Conservation (phyloP, 23 red algal species). For the Gracilariopsis chorda region DNA sequence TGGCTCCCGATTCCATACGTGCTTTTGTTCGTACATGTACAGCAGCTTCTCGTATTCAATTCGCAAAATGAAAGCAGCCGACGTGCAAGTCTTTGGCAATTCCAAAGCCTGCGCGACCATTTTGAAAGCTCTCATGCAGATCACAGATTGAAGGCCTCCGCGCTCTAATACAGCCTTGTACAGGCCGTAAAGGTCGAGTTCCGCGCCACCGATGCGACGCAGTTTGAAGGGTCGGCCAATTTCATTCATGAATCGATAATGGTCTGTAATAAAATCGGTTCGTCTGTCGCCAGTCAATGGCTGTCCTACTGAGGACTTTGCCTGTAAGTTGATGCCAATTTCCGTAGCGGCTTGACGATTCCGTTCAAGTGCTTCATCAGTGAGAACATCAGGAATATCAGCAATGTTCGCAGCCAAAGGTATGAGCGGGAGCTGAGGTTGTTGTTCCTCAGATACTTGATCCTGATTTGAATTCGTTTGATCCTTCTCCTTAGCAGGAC, state of each 20-base stretch:
- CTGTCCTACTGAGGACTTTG: neutral
- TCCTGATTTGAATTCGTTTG: too few species aligned
- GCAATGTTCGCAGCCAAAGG: neutral
- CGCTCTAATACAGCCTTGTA: constrained; percentile 73
- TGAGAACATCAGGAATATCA: neutral
- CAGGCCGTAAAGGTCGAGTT: constrained; percentile 78
- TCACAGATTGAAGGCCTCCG: constrained; percentile 82
- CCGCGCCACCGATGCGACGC: constrained; percentile 67
- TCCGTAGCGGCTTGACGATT: constrained; percentile 8
- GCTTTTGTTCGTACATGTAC: constrained; percentile 91
- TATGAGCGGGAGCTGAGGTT: neutral
- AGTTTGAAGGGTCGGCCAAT: constrained; percentile 61
- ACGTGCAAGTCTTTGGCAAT: constrained; percentile 86
- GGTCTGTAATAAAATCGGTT: constrained; percentile 53
- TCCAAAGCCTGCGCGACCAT: constrained; percentile 75
- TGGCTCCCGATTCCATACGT: constrained; percentile 34
- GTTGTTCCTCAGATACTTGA: too few species aligned
- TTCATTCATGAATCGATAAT: constrained; percentile 38
- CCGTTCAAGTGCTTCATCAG: neutral
- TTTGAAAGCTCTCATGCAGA: constrained; percentile 86
- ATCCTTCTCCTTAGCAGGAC: too few species aligned
- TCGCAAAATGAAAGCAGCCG: constrained; percentile 88
- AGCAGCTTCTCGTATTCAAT: constrained; percentile 82
- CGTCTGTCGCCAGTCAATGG: constrained; percentile 30
- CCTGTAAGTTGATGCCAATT: constrained; percentile 38